Evolutionary conservation across 257 asterid genomes (phyloP).

Genomic region (Scutellaria minor): DNA sequence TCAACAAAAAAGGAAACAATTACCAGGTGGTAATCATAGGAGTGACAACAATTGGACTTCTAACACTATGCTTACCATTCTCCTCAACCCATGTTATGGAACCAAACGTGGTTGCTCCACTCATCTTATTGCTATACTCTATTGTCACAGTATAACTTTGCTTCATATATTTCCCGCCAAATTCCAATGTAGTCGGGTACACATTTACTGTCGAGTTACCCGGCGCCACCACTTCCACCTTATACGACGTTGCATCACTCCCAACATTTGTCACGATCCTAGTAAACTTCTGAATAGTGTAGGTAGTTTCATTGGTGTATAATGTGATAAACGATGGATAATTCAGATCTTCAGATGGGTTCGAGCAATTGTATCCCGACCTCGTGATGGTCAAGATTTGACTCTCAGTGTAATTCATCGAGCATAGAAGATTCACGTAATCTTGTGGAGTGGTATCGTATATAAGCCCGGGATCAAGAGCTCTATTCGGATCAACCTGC

Average conservation of each 20-base stretch:
- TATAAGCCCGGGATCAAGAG: conserved; percentile 39
- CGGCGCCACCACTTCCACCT: conserved; percentile 27
- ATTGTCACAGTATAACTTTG: conserved; percentile 33
- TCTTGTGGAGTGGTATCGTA: conserved; percentile 45
- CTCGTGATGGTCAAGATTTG: conserved; percentile 42
- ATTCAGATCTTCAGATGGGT: conserved; percentile 33
- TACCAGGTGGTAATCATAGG: conserved; percentile 41
- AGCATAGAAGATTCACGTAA: conserved; percentile 43
- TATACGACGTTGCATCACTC: conserved; percentile 27
- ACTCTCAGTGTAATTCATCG: conserved; percentile 38
- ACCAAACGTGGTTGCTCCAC: conserved; percentile 34
- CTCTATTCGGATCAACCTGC: conserved; percentile 40
- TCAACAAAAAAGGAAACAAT: neutral
- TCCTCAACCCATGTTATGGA: conserved; percentile 37
- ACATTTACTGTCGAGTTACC: conserved; percentile 28
- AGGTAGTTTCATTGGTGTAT: conserved; percentile 23
- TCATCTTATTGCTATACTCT: neutral
- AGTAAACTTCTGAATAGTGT: neutral
- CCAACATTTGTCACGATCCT: conserved; percentile 44
- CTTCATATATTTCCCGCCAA: conserved; percentile 36
- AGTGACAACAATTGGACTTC: conserved; percentile 42
- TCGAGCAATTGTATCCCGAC: conserved; percentile 32
- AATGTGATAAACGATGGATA: conserved; percentile 42
- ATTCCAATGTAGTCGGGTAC: conserved; percentile 8
- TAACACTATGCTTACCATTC: conserved; percentile 32